Percentiles rank a stretch among this genome's conserved stretches.
Evolutionary conservation across 805 yeast species (phyloP).

Genomic region (Kazachstania bromeliacearum): DNA sequence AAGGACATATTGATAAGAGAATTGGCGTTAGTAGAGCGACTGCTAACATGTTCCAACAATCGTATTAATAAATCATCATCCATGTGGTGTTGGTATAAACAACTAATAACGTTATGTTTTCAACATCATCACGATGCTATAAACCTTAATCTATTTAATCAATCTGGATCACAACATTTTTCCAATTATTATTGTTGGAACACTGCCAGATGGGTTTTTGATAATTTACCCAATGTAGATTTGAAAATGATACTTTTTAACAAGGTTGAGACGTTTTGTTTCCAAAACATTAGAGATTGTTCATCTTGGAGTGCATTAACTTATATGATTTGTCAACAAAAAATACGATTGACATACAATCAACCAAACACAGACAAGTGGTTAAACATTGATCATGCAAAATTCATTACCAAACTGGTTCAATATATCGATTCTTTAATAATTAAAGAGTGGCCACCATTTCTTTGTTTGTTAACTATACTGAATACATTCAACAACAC

Average conservation of each 20-base stretch:
- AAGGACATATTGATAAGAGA: conserved; percentile 12
- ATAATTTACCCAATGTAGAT: conserved; percentile 9
- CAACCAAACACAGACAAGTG: not conserved
- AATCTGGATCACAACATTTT: conserved; percentile 27
- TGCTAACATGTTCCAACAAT: conserved; percentile 28
- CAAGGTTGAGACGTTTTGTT: conserved; percentile 20
- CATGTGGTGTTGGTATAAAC: conserved; percentile 30
- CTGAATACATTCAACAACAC: conserved; percentile 1
- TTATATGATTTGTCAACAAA: conserved; percentile 14
- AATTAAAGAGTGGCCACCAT: conserved; percentile 22
- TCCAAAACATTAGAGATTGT: conserved; percentile 22
- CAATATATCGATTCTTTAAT: conserved; percentile 12
- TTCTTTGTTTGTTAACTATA: conserved; percentile 13
- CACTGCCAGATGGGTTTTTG: conserved; percentile 28
- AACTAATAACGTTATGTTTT: conserved; percentile 15
- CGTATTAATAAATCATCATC: conserved; percentile 34
- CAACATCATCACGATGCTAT: not conserved
- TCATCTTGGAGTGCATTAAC: conserved; percentile 30
- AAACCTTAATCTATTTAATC: conserved; percentile 7
- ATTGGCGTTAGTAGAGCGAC: conserved; percentile 11
- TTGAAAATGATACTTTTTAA: conserved; percentile 8
- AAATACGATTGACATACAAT: not conserved
- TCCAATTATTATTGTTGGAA: conserved; percentile 36
- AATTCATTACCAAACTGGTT: conserved; percentile 5
- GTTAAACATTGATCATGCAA: conserved; percentile 1